Conservation (phyloP, 1,139 yeast species). For the Hansenula lynferdii region DNA sequence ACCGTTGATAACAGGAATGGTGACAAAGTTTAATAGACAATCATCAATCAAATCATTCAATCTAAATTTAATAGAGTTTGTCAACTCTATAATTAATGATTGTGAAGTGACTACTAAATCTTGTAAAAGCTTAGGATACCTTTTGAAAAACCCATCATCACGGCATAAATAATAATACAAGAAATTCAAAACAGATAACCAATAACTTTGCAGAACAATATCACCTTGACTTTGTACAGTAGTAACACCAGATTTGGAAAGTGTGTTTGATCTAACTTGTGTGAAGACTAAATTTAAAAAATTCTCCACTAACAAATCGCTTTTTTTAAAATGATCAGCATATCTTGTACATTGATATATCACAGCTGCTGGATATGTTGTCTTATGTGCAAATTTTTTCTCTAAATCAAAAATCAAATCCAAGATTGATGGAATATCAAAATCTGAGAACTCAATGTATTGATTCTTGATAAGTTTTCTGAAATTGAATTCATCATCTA, state of each 20-base stretch:
- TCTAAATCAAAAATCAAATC: constrained; percentile 49
- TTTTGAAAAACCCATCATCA: constrained; percentile 46
- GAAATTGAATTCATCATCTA: constrained; percentile 27
- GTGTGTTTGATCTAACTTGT: constrained; percentile 52
- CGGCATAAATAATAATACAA: constrained; percentile 59
- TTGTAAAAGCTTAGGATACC: constrained; percentile 54
- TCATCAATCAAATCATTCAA: constrained; percentile 53
- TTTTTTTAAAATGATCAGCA: constrained; percentile 50
- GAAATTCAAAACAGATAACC: constrained; percentile 67
- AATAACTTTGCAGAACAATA: constrained; percentile 64
- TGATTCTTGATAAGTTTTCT: constrained; percentile 27
- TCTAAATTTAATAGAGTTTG: constrained; percentile 61
- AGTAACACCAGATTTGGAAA: constrained; percentile 48
- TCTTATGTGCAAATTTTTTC: constrained; percentile 41
- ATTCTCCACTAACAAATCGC: constrained; percentile 49
- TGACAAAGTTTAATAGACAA: constrained; percentile 59
- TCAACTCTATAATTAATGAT: constrained; percentile 56
- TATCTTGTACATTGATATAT: constrained; percentile 64
- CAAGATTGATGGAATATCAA: constrained; percentile 57
- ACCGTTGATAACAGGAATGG: constrained; percentile 51
- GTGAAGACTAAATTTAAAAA: constrained; percentile 58
- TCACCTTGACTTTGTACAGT: constrained; percentile 52
- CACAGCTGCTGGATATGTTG: constrained; percentile 64
- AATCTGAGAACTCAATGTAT: constrained; percentile 55
- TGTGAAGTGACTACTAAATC: constrained; percentile 55